Conservation (phyloP, 495 filamentous ascomycete species). For the Bathelium albidoporum region DNA sequence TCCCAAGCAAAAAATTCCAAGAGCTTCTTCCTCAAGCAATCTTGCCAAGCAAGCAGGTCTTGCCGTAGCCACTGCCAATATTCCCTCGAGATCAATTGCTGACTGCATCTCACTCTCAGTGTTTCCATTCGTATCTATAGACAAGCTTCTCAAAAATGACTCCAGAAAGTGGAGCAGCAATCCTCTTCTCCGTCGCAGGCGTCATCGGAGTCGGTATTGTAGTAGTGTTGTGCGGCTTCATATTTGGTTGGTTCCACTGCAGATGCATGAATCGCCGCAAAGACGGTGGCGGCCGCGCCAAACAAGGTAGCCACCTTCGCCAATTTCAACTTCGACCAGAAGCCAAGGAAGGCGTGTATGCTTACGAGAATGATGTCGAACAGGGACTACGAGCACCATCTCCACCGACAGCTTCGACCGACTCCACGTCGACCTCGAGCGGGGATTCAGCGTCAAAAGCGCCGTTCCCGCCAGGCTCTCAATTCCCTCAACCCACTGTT, state of each 20-base stretch:
- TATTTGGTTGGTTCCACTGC: background rate
- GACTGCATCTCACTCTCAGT: background rate
- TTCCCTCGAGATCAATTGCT: background rate
- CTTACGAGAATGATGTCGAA: constrained; percentile 1
- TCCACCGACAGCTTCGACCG: background rate
- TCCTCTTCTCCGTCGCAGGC: background rate
- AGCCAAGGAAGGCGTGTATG: background rate
- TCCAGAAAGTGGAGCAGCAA: background rate
- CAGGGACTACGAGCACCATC: background rate
- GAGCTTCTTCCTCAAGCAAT: background rate
- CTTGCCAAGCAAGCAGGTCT: background rate
- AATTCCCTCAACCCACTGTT: background rate
- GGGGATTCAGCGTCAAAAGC: background rate
- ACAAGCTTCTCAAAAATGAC: background rate
- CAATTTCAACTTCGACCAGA: background rate
- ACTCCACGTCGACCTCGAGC: background rate
- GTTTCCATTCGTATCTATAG: background rate
- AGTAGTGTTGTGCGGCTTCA: background rate
- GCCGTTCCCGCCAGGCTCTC: background rate
- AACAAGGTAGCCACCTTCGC: constrained; percentile 2
- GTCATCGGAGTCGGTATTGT: background rate
- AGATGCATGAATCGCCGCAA: background rate
- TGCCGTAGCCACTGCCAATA: background rate
- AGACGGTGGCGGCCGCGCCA: background rate
- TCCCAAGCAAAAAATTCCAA: too few species aligned